Evolutionary conservation across 2,329 filamentous ascomycete genomes (phyloP).

Genomic region (Apiospora sp.): DNA sequence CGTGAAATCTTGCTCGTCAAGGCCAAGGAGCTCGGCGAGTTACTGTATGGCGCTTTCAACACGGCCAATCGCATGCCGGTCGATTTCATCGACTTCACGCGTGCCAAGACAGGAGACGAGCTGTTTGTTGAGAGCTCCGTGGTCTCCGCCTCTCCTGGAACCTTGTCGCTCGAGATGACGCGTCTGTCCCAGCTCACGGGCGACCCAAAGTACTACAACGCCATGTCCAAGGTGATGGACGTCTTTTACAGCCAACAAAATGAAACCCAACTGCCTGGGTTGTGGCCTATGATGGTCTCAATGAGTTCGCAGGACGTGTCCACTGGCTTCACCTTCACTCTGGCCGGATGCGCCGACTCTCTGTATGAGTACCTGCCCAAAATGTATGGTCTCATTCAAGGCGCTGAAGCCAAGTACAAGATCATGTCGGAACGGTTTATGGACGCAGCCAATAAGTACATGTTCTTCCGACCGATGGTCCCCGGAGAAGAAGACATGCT

Average conservation of each 20-base stretch:
- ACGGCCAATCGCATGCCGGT: conserved; percentile 55
- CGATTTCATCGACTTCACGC: conserved; percentile 55
- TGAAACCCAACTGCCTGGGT: conserved; percentile 71
- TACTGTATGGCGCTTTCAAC: conserved; percentile 55
- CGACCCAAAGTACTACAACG: conserved; percentile 77
- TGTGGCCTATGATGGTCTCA: conserved; percentile 75
- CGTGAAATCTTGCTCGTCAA: conserved; percentile 51
- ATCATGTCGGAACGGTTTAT: conserved; percentile 55
- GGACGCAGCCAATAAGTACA: conserved; percentile 64
- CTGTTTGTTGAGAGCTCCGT: conserved; percentile 46
- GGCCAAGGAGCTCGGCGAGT: conserved; percentile 54
- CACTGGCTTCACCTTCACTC: conserved; percentile 43
- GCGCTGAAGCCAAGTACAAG: conserved; percentile 51
- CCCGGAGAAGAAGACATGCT: conserved; percentile 66
- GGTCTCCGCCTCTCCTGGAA: conserved; percentile 62
- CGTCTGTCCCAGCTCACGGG: conserved; percentile 76
- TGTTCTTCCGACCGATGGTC: conserved; percentile 74
- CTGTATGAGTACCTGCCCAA: conserved; percentile 68
- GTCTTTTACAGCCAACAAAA: conserved; percentile 71
- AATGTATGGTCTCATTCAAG: conserved; percentile 71
- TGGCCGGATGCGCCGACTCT: conserved; percentile 49
- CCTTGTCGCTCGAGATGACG: conserved; percentile 76
- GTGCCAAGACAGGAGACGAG: conserved; percentile 46
- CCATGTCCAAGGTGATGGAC: conserved; percentile 72
- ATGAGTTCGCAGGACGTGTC: conserved; percentile 59